Percentiles rank a stretch among this genome's conserved stretches.
These are phyloP conservation scores for Chalciporus pseudorubinellus DNA, from an alignment of 768 basidiomycete genomes.

Conservation along the genomic window DNA sequence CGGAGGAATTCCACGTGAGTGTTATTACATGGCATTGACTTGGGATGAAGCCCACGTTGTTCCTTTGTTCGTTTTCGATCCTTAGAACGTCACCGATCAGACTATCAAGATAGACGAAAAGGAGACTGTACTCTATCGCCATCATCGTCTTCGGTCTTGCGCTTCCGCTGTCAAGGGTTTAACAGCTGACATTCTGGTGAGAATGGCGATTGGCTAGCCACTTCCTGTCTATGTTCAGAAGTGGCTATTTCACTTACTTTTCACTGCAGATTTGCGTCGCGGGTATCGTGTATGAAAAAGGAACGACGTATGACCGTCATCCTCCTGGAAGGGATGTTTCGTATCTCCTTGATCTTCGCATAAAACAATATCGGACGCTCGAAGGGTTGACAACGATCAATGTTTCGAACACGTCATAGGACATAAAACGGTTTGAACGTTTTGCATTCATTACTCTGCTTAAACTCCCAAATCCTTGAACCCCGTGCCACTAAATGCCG, in stretches of 20 bases:
- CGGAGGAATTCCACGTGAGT: slow-evolving; percentile 69
- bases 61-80: neutral
- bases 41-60: neutral
- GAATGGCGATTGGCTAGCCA: slow-evolving; percentile 20
- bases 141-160: slow-evolving; percentile 79
- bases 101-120: slow-evolving; percentile 41
- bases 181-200: slow-evolving; percentile 77
- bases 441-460: neutral
- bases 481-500: too few species aligned
- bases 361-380: slow-evolving; percentile 20
- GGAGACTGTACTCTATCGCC: slow-evolving; percentile 58
- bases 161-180: slow-evolving; percentile 84
- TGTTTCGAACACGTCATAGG: slow-evolving; percentile 4
- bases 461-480: neutral
- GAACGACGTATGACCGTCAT: slow-evolving; percentile 53
- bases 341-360: slow-evolving; percentile 27
- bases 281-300: slow-evolving; percentile 55
- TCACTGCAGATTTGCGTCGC: slow-evolving; percentile 43
- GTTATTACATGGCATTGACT: neutral
- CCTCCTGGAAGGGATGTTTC: slow-evolving; percentile 49
- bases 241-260: neutral
- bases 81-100: slow-evolving; percentile 56
- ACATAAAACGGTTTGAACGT: neutral
- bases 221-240: neutral
- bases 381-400: slow-evolving; percentile 4